Base-by-base conservation (phyloP, 208 protist species). In the Leishmania lainsoni region DNA sequence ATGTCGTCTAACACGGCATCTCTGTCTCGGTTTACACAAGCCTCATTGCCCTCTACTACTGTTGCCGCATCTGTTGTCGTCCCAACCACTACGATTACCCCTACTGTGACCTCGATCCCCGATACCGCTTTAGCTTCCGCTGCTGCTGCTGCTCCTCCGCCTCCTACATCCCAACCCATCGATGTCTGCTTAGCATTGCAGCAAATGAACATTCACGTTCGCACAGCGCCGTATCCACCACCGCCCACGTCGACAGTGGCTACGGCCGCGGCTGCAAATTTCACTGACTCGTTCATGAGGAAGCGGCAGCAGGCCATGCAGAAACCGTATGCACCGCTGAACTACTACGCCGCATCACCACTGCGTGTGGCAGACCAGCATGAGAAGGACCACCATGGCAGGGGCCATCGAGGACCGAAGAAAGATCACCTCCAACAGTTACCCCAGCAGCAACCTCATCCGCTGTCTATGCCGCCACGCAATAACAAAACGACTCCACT, bases 351-450 rank as follows among this genome's bases (percentile, higher is more conserved):
- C 16, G 51, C 72, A 42, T 42, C 14, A 17, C 72, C 45, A 29
- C 51, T 52, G 16, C 29, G n/a, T 76, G 51, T 61, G 32, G 72
- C 48, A n/a, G 32, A 8, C 5, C 72, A 48, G 48, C 72, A 17
- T n/a, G 72, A 63, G 51, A 51, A 83, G 49, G 68, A 76, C 63
- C 81, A 76, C 75, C 73, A 88, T 20, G 51, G n/a, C 51, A 61
- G 20, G 49, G 14, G 22, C 22, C 26, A 76, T 22, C 51, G n/a
- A 48, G 20, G 26, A 39, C 72, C 12, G 49, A 39, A 5, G 22
- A 48, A 10, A 26, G 14, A 29, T 32, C 3, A 61, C 48, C 26
- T 14, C 51, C 42, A 76, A 20, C 20, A 5, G 42, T 14, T 5
- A 29, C 32, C 42, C 5, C 20, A 51, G 20, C 68, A 9, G 68